Percentiles rank a stretch among this genome's conserved stretches.
These are phyloP conservation scores for Penicillium sp. DNA, from an alignment of 2,329 filamentous ascomycete genomes.

Conservation along the genomic window DNA sequence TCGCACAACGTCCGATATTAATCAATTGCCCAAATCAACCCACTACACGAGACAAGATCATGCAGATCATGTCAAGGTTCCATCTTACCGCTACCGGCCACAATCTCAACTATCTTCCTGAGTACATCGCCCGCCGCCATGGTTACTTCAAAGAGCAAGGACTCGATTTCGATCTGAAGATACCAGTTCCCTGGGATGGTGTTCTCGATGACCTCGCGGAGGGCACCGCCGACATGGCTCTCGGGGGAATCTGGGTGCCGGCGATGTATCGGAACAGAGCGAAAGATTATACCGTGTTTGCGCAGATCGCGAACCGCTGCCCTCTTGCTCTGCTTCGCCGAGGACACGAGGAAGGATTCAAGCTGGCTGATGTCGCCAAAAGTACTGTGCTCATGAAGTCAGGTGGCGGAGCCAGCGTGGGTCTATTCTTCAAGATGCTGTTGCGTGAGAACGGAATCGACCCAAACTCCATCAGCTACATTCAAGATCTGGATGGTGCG, in stretches of 20 bases:
- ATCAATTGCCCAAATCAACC: too few species aligned
- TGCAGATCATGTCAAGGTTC: neutral
- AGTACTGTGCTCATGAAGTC: conserved; percentile 7
- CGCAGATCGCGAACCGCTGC: conserved; percentile 5
- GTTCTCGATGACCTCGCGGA: conserved; percentile 4
- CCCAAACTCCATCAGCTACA: conserved; percentile 6
- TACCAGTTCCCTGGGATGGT: conserved; percentile 5
- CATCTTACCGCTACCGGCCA: conserved; percentile 7
- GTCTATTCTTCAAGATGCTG: conserved; percentile 9
- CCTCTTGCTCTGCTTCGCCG: conserved; percentile 4
- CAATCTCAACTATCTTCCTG: conserved; percentile 9
- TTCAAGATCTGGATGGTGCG: conserved; percentile 5
- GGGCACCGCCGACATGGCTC: neutral
- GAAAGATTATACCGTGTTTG: conserved; percentile 5
- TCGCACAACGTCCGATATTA: neutral
- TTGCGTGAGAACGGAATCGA: conserved; percentile 5
- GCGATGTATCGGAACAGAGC: conserved; percentile 7
- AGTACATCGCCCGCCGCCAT: conserved; percentile 8
- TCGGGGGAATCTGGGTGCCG: conserved; percentile 8
- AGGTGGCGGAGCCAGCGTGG: conserved; percentile 3
- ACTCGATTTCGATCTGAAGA: neutral
- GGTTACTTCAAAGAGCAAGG: conserved; percentile 6
- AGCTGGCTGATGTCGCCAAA: conserved; percentile 2
- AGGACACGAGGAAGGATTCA: neutral
- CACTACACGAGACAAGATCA: neutral